Base-by-base conservation (phyloP, 257 asterid genomes). In the Forsythia suspensa region DNA sequence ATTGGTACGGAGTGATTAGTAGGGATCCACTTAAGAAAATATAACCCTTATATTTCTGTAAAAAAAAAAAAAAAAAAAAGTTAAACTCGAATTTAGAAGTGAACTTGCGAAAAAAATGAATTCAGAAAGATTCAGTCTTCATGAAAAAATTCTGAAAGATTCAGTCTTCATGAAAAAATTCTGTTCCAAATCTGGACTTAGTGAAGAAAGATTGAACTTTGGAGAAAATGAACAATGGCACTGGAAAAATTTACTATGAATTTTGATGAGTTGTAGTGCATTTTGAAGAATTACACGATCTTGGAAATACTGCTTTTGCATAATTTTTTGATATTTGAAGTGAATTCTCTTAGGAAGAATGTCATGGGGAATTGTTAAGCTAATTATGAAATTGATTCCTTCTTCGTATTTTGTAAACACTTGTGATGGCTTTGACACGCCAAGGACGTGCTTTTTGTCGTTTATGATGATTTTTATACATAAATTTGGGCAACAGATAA, bases 201-300 rank as follows among this genome's bases (percentile, higher is more conserved):
- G 39, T 24, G 39, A 21, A 63, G 15, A 21, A 29, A 63, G 40
- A 63, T 39, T 67, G 70, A 51, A 48, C 34, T 67, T 18, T 15
- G 79, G 70, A 51, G 21, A 73, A 73, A 43, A 43, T 37, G 18
- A 71, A 79, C 74, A 20, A 38, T 20, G 34, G 8, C 37, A 63
- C 70, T 63, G 70, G 40, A 24, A 61, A 29, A 63, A 21, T 8
- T 24, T 63, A 29, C 70, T 29, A 18, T 63, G 70, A 63, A 29
- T 10, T 63, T 63, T 63, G 70, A 21, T 11, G 38, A 24, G 8
- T 29, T 21, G 37, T 0, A 21, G 37, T 29, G 70, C 38, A 24
- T 63, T 63, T 63, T 63, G 70, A 63, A 21, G 70, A 21, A 29
- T 46, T 63, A 63, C 18, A 63, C 39, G 70, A 63, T 63, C 70